These are phyloP conservation scores for Calophaca sinica DNA, from an alignment of 306 rosid species.

Conservation along the genomic window DNA sequence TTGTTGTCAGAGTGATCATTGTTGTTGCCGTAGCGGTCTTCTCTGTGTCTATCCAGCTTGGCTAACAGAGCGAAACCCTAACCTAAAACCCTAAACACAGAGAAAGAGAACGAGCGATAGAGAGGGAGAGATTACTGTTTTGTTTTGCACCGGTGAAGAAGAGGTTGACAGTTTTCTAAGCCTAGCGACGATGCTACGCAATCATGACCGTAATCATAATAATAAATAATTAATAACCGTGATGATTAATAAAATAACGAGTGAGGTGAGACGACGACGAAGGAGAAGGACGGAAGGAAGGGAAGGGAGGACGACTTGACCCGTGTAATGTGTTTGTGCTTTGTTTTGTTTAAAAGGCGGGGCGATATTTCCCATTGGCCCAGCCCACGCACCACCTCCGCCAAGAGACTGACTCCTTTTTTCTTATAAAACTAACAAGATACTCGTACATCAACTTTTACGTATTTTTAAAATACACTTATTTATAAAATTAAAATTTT, in stretches of 20 bases:
- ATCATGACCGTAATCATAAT: not conserved
- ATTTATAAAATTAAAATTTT: too few relatives aligned
- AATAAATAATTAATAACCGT: not conserved
- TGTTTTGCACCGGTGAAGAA: constrained; percentile 32
- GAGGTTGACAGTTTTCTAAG: not conserved
- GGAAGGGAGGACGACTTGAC: not conserved
- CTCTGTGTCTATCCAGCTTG: constrained; percentile 96
- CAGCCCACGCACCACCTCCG: too few relatives aligned
- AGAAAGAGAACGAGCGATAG: not conserved
- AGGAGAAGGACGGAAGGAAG: not conserved
- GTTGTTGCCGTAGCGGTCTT: constrained; percentile 73
- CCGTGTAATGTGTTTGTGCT: not conserved
- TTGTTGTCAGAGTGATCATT: constrained; percentile 46
- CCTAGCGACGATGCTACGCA: constrained; percentile 28
- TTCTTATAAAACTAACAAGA: too few relatives aligned
- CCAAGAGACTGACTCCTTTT: too few relatives aligned
- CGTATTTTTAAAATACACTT: too few relatives aligned
- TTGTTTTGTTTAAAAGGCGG: too few relatives aligned
- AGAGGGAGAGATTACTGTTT: not conserved
- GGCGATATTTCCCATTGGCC: too few relatives aligned
- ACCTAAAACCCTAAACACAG: constrained; percentile 44
- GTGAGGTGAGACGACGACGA: not conserved
- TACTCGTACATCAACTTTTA: too few relatives aligned
- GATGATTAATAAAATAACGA: not conserved
- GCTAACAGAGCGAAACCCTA: constrained; percentile 58